Percentiles rank a stretch among this genome's conserved stretches.
Evolutionary conservation across 2,329 filamentous ascomycete genomes (phyloP).

Genomic region (Hymenoscyphus albidus): DNA sequence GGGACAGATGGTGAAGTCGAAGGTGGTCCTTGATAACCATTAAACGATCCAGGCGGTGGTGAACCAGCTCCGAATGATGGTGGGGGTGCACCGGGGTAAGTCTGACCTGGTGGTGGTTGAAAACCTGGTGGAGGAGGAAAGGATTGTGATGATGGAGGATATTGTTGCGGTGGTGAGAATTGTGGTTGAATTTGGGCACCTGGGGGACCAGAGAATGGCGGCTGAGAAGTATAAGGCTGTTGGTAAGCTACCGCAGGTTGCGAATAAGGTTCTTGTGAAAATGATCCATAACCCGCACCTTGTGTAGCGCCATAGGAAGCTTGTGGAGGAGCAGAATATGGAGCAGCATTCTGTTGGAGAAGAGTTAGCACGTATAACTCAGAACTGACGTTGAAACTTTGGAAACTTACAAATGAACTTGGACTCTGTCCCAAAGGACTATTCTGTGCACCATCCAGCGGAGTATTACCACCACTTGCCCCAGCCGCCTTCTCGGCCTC

Average conservation of each 20-base stretch:
- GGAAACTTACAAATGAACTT: constrained; percentile 54
- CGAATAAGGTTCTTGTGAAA: constrained; percentile 35
- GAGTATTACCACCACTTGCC: constrained; percentile 54
- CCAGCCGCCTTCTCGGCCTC: constrained; percentile 54
- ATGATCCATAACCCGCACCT: constrained; percentile 35
- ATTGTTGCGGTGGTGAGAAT: constrained; percentile 34
- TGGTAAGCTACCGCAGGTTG: constrained; percentile 41
- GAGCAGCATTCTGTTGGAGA: constrained; percentile 31
- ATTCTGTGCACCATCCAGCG: constrained; percentile 36
- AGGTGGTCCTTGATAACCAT: constrained; percentile 40
- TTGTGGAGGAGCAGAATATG: constrained; percentile 32
- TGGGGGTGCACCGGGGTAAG: constrained; percentile 28
- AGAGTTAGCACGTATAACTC: constrained; percentile 13
- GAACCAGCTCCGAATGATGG: constrained; percentile 40
- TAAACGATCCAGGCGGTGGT: constrained; percentile 39
- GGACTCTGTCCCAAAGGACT: constrained; percentile 52
- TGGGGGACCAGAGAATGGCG: constrained; percentile 35
- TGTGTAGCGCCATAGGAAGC: constrained; percentile 28
- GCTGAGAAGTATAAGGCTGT: constrained; percentile 38
- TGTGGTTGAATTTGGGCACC: constrained; percentile 33
- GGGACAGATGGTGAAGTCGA: constrained; percentile 38
- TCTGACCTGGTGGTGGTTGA: constrained; percentile 26
- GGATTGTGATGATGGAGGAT: constrained; percentile 33
- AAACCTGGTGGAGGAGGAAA: constrained; percentile 30
- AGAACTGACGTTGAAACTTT: neutral